Base-by-base conservation (phyloP, 2,329 filamentous ascomycete genomes). In the Paraconiothyrium sp. region DNA sequence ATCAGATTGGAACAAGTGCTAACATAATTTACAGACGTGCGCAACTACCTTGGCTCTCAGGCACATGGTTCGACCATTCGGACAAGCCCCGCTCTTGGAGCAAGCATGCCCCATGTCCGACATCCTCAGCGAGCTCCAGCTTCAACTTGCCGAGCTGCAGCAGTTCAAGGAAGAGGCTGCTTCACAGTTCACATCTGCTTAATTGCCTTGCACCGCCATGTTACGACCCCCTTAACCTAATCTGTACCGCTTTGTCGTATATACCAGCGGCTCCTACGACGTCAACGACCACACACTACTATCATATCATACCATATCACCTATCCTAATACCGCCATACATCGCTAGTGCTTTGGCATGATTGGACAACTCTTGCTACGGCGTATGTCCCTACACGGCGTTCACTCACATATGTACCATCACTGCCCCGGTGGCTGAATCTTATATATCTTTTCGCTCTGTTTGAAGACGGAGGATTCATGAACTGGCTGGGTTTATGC, bases 41-140 rank as follows among this genome's bases (percentile, higher is more conserved):
- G 86, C 94, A 69, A 91, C 90, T 35, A 93, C 92, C 0, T 85
- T 97, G 54, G 84, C 88, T 13, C 83, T 97, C 71, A 90, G 94
- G 52, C 90, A 97, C 78, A 86, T 96, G 78, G 87, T 92, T 67
- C 85, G 86, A 37, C 92, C 93, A 13, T 87, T 90, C 70, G 86
- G 92, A 52, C 81, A 84, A 48, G 83, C 85, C 65, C 67, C 74
- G 7, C 85, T 97, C 30, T 85, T 91, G 57, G 87, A 92, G 67
- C 86, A 97, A 62, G 89, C 92, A 11, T 90, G 88, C 22, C 91
- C 93, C 2, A 97, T 97, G 85, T 79, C 84, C 11, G 87, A 90
- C 16, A 85, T 97, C 22, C 83, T 96, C 22, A 80, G 82, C 47
- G 84, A 85, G 47, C 82, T 94, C 35, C 80, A 85, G 39, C 77